These are phyloP conservation scores for Podospora appendiculata DNA, from an alignment of 495 filamentous ascomycete species.

Conservation along the genomic window DNA sequence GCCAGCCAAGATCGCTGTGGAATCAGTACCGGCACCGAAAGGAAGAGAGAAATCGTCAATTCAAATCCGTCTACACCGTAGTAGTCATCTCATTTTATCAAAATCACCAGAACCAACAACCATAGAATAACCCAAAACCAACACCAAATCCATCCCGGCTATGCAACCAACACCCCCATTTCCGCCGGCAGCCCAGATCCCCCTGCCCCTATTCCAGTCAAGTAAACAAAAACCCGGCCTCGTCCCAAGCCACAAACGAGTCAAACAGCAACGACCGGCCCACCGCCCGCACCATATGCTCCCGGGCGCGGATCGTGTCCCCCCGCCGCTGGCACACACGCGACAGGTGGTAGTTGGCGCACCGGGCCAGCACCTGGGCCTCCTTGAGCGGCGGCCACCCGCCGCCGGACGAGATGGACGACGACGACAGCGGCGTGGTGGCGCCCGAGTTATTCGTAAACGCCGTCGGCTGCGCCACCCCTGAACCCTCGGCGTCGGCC, in stretches of 20 bases:
- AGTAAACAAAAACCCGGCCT: conserved; percentile 16
- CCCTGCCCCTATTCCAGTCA: neutral
- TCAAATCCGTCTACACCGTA: too few species aligned
- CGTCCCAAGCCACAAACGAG: conserved; percentile 11
- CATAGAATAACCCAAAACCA: too few species aligned
- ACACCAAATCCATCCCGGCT: too few species aligned
- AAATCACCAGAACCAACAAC: too few species aligned
- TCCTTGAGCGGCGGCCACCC: neutral
- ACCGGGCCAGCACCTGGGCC: conserved; percentile 5
- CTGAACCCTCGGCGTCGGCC: neutral
- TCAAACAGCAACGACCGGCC: conserved; percentile 9
- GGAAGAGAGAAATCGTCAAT: too few species aligned
- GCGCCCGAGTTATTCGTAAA: too few species aligned
- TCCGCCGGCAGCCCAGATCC: too few species aligned
- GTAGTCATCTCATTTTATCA: too few species aligned
- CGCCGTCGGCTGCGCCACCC: neutral
- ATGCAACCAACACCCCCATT: too few species aligned
- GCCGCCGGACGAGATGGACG: neutral
- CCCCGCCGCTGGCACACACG: conserved; percentile 2
- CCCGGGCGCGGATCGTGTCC: neutral
- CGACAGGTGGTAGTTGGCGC: conserved; percentile 11
- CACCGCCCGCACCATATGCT: conserved; percentile 3
- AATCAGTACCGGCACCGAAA: too few species aligned
- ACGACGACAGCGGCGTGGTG: neutral
- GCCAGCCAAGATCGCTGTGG: too few species aligned